phyloP scores from a whole-genome alignment of 2,329 filamentous ascomycete genomes.

The Diaporthe aspalathi region DNA sequence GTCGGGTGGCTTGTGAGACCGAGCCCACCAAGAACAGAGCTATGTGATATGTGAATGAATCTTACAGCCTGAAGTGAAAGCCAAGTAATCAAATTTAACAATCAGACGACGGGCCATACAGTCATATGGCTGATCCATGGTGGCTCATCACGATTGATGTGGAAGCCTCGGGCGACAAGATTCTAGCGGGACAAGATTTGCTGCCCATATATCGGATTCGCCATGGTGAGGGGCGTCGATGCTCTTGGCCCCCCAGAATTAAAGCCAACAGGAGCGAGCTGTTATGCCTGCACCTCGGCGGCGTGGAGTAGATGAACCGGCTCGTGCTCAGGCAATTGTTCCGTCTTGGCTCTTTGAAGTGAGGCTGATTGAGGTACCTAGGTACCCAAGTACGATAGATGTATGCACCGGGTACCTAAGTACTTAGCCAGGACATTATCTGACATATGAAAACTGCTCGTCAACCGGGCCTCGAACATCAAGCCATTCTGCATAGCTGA shows the following conservation, averaged over 20 bases:
- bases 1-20: not conserved
- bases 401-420: not conserved
- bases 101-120: not conserved
- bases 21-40: not conserved
- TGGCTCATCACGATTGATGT: not conserved
- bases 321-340: not conserved
- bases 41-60: not conserved
- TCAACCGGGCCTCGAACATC: not conserved
- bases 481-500: not conserved
- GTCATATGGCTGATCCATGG: not conserved
- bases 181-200: not conserved
- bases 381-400: not conserved
- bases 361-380: not conserved
- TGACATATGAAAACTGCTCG: not conserved
- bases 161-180: not conserved
- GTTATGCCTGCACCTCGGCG: not conserved
- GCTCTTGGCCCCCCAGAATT: not conserved
- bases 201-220: not conserved
- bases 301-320: slow-evolving; percentile 10
- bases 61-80: not conserved
- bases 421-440: not conserved
- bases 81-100: not conserved
- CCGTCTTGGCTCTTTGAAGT: slow-evolving; percentile 8
- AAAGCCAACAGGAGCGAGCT: not conserved
- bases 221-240: not conserved